Conservation (phyloP, 129 eudicot species). For the Pulicaria dysenterica region DNA sequence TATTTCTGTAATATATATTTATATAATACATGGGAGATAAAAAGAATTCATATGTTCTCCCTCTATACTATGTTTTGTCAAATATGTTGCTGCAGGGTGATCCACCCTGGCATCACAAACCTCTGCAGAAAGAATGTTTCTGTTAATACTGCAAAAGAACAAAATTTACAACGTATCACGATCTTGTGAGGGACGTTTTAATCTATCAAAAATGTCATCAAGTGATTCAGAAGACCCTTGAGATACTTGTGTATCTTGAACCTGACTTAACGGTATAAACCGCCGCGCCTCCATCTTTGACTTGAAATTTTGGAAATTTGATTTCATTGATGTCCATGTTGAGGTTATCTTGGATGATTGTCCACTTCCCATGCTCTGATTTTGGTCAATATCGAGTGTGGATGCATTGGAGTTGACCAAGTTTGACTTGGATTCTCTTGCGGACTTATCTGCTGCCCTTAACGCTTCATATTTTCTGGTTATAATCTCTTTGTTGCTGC, state of each 20-base stretch:
- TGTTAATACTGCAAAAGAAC: constrained; percentile 23
- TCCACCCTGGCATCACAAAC: constrained; percentile 9
- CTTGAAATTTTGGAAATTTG: constrained; percentile 61
- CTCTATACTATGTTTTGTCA: constrained; percentile 34
- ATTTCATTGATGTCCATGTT: constrained; percentile 72
- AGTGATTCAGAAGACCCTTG: constrained; percentile 66
- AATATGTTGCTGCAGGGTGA: constrained; percentile 23
- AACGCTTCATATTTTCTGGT: constrained; percentile 48
- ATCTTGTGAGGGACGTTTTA: constrained; percentile 55
- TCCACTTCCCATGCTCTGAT: constrained; percentile 19
- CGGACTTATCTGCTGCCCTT: constrained; percentile 33
- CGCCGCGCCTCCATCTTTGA: constrained; percentile 59
- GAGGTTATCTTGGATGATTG: constrained; percentile 53
- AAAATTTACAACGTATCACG: constrained; percentile 39
- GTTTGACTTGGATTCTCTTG: constrained; percentile 26
- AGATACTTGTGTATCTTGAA: constrained; percentile 42
- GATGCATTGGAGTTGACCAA: constrained; percentile 16
- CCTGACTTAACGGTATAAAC: constrained; percentile 59
- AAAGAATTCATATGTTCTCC: constrained; percentile 16
- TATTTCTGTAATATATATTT: no score
- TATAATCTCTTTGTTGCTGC: constrained; percentile 37
- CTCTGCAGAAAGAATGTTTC: constrained; percentile 24
- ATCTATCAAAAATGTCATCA: constrained; percentile 74
- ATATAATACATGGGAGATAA: constrained; percentile 7
- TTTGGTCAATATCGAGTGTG: constrained; percentile 27